Percentiles rank a stretch among this genome's conserved stretches.
Conservation (phyloP, 2,329 filamentous ascomycete species). For the Penicillium sp. region DNA sequence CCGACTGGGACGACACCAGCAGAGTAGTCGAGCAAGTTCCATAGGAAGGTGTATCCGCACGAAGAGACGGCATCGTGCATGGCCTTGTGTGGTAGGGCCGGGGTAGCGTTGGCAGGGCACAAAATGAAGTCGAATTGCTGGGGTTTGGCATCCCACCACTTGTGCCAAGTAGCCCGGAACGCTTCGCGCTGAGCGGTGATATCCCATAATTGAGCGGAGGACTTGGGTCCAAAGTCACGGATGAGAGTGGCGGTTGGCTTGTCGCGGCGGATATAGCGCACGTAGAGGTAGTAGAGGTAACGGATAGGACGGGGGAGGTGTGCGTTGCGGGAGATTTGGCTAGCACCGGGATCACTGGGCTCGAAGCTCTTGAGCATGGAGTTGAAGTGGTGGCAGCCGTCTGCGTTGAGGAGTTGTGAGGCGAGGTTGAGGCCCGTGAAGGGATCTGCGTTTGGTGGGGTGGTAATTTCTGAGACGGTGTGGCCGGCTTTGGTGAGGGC, state of each 20-base stretch:
- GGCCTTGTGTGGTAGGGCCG: constrained; percentile 79
- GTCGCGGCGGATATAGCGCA: constrained; percentile 78
- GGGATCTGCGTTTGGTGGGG: constrained; percentile 71
- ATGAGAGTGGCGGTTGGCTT: constrained; percentile 75
- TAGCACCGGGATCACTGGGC: constrained; percentile 73
- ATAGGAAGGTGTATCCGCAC: constrained; percentile 91
- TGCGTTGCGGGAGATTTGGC: constrained; percentile 72
- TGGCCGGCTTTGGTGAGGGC: constrained; percentile 73
- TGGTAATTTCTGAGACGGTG: constrained; percentile 64
- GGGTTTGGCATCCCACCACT: constrained; percentile 75
- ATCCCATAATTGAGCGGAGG: constrained; percentile 76
- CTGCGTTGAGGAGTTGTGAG: constrained; percentile 76
- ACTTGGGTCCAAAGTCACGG: constrained; percentile 70
- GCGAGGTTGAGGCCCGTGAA: constrained; percentile 75
- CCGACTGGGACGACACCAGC: constrained; percentile 81
- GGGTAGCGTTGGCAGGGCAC: constrained; percentile 83
- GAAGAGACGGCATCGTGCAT: constrained; percentile 83
- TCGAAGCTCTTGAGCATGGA: constrained; percentile 75
- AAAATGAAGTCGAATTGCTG: constrained; percentile 76
- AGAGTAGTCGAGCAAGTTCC: constrained; percentile 89
- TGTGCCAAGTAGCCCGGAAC: constrained; percentile 75
- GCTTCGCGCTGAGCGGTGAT: constrained; percentile 73
- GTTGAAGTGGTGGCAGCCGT: constrained; percentile 77
- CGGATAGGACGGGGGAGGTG: constrained; percentile 70
- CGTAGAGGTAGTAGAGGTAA: constrained; percentile 84